Evolutionary conservation across 768 basidiomycete genomes (phyloP), one percentile per base, ranked within the genome.

Genomic region (Tricholoma flavovirens): DNA sequence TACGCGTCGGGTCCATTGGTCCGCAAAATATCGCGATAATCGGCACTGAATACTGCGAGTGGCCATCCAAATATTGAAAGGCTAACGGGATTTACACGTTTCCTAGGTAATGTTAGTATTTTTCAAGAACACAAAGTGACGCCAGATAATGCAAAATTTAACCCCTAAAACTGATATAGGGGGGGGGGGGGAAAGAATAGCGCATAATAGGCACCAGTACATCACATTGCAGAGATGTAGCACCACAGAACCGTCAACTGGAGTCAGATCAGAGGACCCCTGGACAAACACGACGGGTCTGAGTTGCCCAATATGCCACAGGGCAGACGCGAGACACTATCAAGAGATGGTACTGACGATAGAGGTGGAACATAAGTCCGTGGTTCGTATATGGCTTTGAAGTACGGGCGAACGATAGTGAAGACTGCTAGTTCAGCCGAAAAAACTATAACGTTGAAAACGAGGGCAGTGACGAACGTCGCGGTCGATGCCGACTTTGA

Each of bases 1-100:
- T 96, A 99, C 14, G 93, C 90, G 67, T 98, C 96, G 56, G 89
- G 75, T 24, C 93, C 93, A 59, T 93, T 94, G 42, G 81, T 77
- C 42, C 74, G 73, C 57, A 83, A 78, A 56, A 91, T 83, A 21
- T 76, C 77, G 26, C 71, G 71, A 64, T 85, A 83, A 64, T 92
- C 81, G 2, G 86, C 77, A 2, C 74, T 75, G 71, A 73, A 84
- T 17, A 94, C 69, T 0, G 82, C 76, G 17, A 79, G 56, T 1
- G 88, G 87, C 92, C 91, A 95, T 32, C 76, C 65, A 21, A 91
- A 70, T 17, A 82, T 60, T 9, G 72, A 72, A 14, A 68, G 56
- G 0, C 80, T 66, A 51, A 94, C 76, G 4, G 84, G 74, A 14
- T 71, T 59, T 9, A 79, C 73, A 40, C 87, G 87, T 70, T 87